Evolutionary conservation across 495 filamentous ascomycete genomes (phyloP), one percentile per base, ranked within the genome.

Genomic region (Astrothelium subdiscretum): DNA sequence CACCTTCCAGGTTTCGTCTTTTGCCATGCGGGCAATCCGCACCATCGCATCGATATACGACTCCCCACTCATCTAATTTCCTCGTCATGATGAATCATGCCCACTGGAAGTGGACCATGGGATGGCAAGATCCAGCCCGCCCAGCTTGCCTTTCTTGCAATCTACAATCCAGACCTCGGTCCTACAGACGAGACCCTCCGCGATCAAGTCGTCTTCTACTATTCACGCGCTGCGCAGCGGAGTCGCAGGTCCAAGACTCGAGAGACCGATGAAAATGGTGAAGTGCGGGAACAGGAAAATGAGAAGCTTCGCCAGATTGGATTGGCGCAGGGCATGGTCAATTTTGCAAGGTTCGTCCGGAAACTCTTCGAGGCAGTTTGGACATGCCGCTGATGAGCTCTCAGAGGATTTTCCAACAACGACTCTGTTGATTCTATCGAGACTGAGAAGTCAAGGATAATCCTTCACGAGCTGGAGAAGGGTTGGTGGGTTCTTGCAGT

Each of bases 401-500:
- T 18, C 61, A 88, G 86, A 66, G 88, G 85, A 65, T 97, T 97
- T 71, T 89, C 91, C 5, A 80, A 81, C 63, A 88, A 84, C 32
- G 77, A 85, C 63, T 71, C 89, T 18, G 78, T 97, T 18, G 89
- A 95, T 65, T 86, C 85, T 31, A 84, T 97, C 65, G 95, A 97
- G 70, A 99, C 94, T 0, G 88, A 96, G 66, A 91, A 87, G 75
- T 83, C 85, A 4, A 79, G 92, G 20, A 87, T 96, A 26, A 80
- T 97, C 43, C 75, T 96, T 15, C 81, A 90, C 66, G 90, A 97
- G 72, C 74, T 97, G 59, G 87, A 90, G 71, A 80, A 87, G 63
- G 86, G 89, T 54, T 99, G 94, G 94, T 99, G 94, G 94, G 84
- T 96, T 66, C 76, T 97, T 54, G 91, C 91, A 62, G 92, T 96